These are phyloP conservation scores for Amanita pseudoporphyria DNA, from an alignment of 768 basidiomycete species.

Conservation along the genomic window DNA sequence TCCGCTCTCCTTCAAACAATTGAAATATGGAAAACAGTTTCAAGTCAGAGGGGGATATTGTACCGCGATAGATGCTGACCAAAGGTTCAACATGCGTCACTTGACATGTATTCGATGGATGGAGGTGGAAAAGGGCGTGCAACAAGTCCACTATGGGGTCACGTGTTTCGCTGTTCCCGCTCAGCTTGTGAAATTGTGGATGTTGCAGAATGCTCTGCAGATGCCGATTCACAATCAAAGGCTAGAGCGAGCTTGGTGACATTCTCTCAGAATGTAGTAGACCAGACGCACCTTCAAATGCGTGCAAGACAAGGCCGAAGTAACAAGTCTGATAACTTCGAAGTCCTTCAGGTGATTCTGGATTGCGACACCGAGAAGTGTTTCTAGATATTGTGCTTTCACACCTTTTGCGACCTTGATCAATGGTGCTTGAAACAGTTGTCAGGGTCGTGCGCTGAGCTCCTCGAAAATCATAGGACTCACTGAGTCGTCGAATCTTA, in stretches of 20 bases:
- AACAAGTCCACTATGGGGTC: conserved; percentile 47
- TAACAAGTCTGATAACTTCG: conserved; percentile 33
- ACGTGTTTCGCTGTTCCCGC: conserved; percentile 22
- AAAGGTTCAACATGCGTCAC: conserved; percentile 75
- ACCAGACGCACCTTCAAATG: conserved; percentile 2
- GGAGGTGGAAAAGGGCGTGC: conserved; percentile 57
- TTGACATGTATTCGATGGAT: conserved; percentile 81
- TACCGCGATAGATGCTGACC: conserved; percentile 64
- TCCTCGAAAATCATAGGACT: conserved; percentile 11
- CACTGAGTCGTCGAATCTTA: conserved; percentile 29
- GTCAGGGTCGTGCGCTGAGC: not conserved
- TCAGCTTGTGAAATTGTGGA: conserved; percentile 43
- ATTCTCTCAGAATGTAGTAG: too few species aligned
- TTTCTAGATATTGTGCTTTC: conserved; percentile 60
- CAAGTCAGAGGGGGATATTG: conserved; percentile 54
- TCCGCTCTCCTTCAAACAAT: conserved; percentile 66
- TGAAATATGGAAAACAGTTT: conserved; percentile 66
- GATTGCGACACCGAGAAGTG: conserved; percentile 52
- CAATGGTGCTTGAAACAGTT: conserved; percentile 19
- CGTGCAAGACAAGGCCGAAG: conserved; percentile 20
- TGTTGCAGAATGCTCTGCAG: conserved; percentile 73
- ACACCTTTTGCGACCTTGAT: conserved; percentile 21
- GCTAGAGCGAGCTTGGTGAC: conserved; percentile 27
- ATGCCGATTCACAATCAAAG: conserved; percentile 61
- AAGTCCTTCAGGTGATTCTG: conserved; percentile 45